Evolutionary conservation across 2,329 filamentous ascomycete genomes (phyloP).

Genomic region (Aspergillus felis): DNA sequence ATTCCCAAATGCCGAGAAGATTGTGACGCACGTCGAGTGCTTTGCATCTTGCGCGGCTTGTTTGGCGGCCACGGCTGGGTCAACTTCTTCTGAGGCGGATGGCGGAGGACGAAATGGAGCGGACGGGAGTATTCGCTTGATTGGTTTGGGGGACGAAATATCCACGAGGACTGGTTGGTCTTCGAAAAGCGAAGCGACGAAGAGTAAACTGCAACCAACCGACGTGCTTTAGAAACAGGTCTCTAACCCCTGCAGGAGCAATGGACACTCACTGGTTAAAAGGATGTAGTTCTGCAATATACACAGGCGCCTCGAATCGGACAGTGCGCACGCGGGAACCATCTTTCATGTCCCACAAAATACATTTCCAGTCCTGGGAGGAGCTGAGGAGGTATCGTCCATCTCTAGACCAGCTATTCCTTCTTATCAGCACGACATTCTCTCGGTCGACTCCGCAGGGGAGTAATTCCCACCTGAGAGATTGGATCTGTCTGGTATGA

Average conservation of each 20-base stretch:
- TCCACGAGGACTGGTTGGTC: slow-evolving; percentile 88
- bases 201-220: slow-evolving; percentile 59
- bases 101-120: slow-evolving; percentile 70
- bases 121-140: slow-evolving; percentile 75
- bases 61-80: slow-evolving; percentile 63
- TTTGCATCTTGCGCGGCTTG: slow-evolving; percentile 88
- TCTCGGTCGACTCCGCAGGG: background rate
- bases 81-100: slow-evolving; percentile 62
- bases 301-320: slow-evolving; percentile 87
- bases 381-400: slow-evolving; percentile 88
- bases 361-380: slow-evolving; percentile 93
- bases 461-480: slow-evolving; percentile 55
- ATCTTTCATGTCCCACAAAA: slow-evolving; percentile 86
- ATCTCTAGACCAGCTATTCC: slow-evolving; percentile 75
- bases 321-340: slow-evolving; percentile 73
- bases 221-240: slow-evolving; percentile 2
- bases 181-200: slow-evolving; percentile 90
- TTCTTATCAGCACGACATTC: slow-evolving; percentile 3
- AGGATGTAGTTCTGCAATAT: slow-evolving; percentile 92
- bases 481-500: slow-evolving; percentile 90
- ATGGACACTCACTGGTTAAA: slow-evolving; percentile 69
- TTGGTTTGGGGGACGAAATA: slow-evolving; percentile 62
- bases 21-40: slow-evolving; percentile 87
- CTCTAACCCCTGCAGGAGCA: background rate
- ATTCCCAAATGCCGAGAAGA: slow-evolving; percentile 80